Base-by-base conservation (phyloP, 2,329 filamentous ascomycete genomes). In the Leptosphaerulina australis region DNA sequence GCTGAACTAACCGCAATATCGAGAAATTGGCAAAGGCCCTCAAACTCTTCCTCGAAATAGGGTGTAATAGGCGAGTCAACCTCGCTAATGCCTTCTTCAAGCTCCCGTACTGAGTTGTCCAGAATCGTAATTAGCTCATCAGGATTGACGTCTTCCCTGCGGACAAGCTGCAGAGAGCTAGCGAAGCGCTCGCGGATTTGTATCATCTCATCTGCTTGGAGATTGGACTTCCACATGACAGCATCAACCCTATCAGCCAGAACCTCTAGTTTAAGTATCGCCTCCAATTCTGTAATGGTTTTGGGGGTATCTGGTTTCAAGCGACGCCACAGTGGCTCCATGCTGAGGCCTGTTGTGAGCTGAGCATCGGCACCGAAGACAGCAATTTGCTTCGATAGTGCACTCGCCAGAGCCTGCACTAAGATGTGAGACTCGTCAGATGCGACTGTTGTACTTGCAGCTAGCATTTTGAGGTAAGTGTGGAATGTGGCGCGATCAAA, bases 261-360 rank as follows among this genome's bases (percentile, higher is more conserved):
- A 15, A 48, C 53, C 61, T 81, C 78, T 2, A 81, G 68, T 1
- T 64, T 58, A 10, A 79, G 59, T 15, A 78, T 58, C 2, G 68
- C 62, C 15, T 71, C 53, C 4, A 81, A 59, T 14, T 75, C 70
- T 9, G 62, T 51, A 21, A 69, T 55, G 8, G 67, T 74, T 9
- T 63, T 64, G 2, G 82, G 76, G 3, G 80, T 81, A 9, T 64
- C 65, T 24, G 91, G 90, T 44, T 88, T 83, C 64, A 95, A 83
- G 1, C 77, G 65, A 31, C 83, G 82, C 93, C 92, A 96, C 4
- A 96, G 79, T 7, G 76, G 70, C 66, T 94, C 88, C 88, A 95
- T 94, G 58, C 84, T 87, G 10, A 91, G 76, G 0, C 91, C 91
- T 2, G 88, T 91, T 0, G 79, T 85, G 11, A 95, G 75, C 46